phyloP scores from a whole-genome alignment of 1,139 yeast species.

The Ashbya aceris region DNA sequence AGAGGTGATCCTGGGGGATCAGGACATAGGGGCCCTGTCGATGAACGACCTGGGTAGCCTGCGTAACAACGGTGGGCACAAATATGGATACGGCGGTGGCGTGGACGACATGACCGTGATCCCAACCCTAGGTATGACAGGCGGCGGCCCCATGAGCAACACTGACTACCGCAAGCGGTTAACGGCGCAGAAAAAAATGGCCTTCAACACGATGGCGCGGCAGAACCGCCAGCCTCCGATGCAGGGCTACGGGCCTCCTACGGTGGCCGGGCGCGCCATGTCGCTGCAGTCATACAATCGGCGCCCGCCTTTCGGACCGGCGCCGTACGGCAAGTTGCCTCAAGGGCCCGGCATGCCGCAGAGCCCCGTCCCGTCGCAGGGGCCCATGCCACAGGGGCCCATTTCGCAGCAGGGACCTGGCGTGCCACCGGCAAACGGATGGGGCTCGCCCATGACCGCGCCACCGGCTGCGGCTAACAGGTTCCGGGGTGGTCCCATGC shows the following conservation, averaged over 20 bases:
- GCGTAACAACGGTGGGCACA: slow-evolving; percentile 49
- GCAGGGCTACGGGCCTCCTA: neutral
- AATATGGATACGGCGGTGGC: slow-evolving; percentile 40
- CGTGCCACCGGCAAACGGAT: slow-evolving; percentile 7
- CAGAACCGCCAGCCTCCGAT: slow-evolving; percentile 23
- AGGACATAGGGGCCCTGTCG: slow-evolving; percentile 39
- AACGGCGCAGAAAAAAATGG: slow-evolving; percentile 58
- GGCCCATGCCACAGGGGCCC: no score
- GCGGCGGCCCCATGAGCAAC: slow-evolving; percentile 33
- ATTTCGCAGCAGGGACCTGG: no score
- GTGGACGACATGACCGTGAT: slow-evolving; percentile 54
- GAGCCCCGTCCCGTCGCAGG: no score
- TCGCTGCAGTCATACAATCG: slow-evolving; percentile 37
- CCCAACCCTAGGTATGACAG: slow-evolving; percentile 58
- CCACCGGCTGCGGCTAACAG: slow-evolving; percentile 12
- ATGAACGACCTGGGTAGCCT: slow-evolving; percentile 56
- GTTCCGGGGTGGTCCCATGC: slow-evolving; percentile 7
- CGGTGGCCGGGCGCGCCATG: slow-evolving; percentile 42
- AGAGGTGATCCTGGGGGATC: slow-evolving; percentile 44
- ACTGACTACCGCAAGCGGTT: slow-evolving; percentile 59
- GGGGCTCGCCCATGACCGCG: slow-evolving; percentile 21
- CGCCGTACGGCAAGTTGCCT: no score
- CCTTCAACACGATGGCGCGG: slow-evolving; percentile 38
- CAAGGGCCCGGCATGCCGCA: no score
- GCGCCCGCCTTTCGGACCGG: slow-evolving; percentile 4